Base-by-base conservation (phyloP, 129 eudicot genomes). In the Flaveria linearis region DNA sequence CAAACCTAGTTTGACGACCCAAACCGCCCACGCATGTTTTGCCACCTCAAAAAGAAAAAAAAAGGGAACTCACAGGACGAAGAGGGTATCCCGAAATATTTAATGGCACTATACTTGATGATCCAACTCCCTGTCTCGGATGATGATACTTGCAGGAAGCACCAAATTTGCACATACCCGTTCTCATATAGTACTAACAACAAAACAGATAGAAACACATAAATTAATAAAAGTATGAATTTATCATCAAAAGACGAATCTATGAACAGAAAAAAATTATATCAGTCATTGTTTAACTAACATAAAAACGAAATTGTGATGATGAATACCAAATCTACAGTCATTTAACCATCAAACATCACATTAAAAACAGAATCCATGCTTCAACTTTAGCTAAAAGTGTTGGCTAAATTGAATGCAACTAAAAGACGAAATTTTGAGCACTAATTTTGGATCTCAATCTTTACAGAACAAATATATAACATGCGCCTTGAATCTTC, bases 61-160 rank as follows among this genome's bases (percentile, higher is more conserved):
- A 36, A 36, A 5, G 5, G 30, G 78, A 53, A 55, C 92, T 83
- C 55, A 93, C 98, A 77, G 86, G 96, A 49, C 97, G 96, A 22
- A 93, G 72, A 16, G 98, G 98, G 80, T 90, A 87, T 81, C 98
- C 98, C 83, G 82, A 85, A 75, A 85, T 55, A 61, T 87, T 93
- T 4, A 90, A 84, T 25, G 83, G 51, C 83, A 84, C 85, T 10
- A 84, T 75, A 75, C 74, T 82, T 66, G 91, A 75, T 82, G 89
- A 76, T 69, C 87, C 89, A 43, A 75, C 80, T 80, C 92, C 97
- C 4, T 90, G 92, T 82, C 92, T 88, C 76, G 98, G 98, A 81
- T 93, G 98, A 79, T 93, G 89, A 82, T 90, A 93, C 82, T 90
- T 93, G 82, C 98, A 93, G 45, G 98, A 90, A 73, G 85, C 87